phyloP scores from a whole-genome alignment of 495 filamentous ascomycete species.

The Gamarada debralockiae region DNA sequence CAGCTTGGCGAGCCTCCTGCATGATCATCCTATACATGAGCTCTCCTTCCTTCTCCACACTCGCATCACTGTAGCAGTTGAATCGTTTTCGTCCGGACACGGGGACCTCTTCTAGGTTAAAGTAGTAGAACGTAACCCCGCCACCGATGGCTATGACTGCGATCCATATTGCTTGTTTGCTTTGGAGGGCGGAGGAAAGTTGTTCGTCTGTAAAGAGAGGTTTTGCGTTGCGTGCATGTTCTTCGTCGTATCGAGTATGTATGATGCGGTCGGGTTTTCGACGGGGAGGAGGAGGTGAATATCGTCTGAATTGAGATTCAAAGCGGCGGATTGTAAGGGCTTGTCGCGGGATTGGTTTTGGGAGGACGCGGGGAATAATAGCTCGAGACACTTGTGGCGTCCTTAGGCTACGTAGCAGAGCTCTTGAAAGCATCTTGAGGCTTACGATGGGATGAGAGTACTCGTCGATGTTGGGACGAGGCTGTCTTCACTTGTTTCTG shows the following conservation, averaged over 20 bases:
- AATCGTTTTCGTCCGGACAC: constrained; percentile 78
- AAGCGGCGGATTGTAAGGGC: neutral
- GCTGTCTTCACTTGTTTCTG: too few species aligned
- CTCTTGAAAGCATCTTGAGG: too few species aligned
- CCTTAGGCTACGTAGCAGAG: too few species aligned
- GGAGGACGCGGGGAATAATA: neutral
- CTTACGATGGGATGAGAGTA: too few species aligned
- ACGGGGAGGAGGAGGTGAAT: neutral
- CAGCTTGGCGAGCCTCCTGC: constrained; percentile 29
- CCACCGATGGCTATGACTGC: constrained; percentile 28
- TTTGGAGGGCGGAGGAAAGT: constrained; percentile 21
- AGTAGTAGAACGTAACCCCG: constrained; percentile 50
- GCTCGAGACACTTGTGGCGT: too few species aligned
- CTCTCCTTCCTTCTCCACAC: constrained; percentile 50
- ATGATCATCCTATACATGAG: constrained; percentile 50
- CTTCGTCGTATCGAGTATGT: constrained; percentile 2
- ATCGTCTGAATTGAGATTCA: neutral
- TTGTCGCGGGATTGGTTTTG: neutral
- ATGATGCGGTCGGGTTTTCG: neutral
- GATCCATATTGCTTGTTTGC: constrained; percentile 31
- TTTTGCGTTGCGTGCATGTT: constrained; percentile 23
- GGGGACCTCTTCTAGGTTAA: constrained; percentile 77
- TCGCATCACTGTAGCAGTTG: constrained; percentile 61
- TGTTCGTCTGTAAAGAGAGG: constrained; percentile 34
- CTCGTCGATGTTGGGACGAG: too few species aligned